Conservation (phyloP, 139 green algal species). For the Volvox africanus region DNA sequence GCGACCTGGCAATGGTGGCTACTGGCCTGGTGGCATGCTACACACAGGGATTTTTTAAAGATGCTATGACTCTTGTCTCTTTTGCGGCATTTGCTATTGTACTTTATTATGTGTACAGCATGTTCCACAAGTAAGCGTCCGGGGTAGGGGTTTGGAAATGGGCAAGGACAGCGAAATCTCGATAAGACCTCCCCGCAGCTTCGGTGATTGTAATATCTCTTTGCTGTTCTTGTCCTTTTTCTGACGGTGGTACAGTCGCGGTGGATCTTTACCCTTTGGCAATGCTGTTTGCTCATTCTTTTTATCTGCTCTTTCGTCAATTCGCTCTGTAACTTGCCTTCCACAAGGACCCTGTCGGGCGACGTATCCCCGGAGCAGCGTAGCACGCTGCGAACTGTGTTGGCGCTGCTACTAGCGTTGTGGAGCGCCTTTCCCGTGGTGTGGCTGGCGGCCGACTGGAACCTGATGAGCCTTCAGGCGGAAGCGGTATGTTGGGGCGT, state of each 20-base stretch:
- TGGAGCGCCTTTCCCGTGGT: constrained; percentile 63
- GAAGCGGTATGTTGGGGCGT: constrained; percentile 63
- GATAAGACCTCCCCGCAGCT: no score
- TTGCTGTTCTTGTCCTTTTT: no score
- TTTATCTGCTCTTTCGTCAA: no score
- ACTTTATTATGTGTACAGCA: constrained; percentile 44
- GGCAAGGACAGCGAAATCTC: no score
- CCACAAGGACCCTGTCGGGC: constrained; percentile 20
- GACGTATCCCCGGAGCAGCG: not conserved
- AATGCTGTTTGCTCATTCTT: no score
- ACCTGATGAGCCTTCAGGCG: constrained; percentile 32
- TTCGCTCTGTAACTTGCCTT: not conserved
- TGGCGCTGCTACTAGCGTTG: constrained; percentile 54
- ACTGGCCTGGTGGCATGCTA: constrained; percentile 53
- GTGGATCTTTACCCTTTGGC: no score
- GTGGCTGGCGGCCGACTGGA: constrained; percentile 49
- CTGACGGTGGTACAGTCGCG: no score
- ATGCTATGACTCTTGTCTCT: not conserved
- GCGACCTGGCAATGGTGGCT: constrained; percentile 62
- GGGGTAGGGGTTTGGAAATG: no score
- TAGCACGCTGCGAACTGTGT: constrained; percentile 30
- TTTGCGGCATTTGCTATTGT: constrained; percentile 54
- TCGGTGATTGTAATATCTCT: no score
- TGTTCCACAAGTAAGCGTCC: constrained; percentile 50
- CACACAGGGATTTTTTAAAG: constrained; percentile 24